Evolutionary conservation across 179 eudicot genomes (phyloP).

Genomic region (Camellia oleifera): DNA sequence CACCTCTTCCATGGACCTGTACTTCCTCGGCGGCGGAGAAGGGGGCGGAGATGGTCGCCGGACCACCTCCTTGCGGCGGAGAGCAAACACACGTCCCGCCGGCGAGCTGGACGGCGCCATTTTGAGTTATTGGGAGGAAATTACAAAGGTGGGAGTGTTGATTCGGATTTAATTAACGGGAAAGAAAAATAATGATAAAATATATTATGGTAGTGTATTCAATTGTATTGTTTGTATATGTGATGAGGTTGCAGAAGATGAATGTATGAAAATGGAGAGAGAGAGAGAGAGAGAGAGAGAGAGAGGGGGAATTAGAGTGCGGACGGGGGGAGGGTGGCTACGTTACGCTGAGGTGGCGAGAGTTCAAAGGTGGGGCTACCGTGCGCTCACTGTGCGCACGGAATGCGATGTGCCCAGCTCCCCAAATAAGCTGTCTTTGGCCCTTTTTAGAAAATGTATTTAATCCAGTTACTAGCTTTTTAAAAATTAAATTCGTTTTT

Average conservation of each 20-base stretch:
- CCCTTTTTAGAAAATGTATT: too few species aligned
- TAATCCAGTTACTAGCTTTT: too few species aligned
- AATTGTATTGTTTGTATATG: too few species aligned
- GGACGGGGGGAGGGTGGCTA: constrained; percentile 15
- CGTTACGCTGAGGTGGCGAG: constrained; percentile 12
- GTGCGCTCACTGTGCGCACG: constrained; percentile 4
- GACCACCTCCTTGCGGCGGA: constrained; percentile 32
- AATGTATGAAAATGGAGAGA: not conserved
- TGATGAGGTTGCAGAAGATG: not conserved
- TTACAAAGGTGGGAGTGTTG: not conserved
- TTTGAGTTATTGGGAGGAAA: constrained; percentile 8
- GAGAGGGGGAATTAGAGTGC: not conserved
- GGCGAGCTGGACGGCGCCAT: constrained; percentile 45
- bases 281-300: not conserved
- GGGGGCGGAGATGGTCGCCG: constrained; percentile 26
- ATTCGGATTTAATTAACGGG: not conserved
- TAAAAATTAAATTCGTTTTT: too few species aligned
- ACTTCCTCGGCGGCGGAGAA: constrained; percentile 37
- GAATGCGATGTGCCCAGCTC: constrained; percentile 13
- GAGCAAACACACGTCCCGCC: not conserved
- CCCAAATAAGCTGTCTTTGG: not conserved
- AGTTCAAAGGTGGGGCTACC: not conserved
- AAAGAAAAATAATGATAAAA: too few species aligned
- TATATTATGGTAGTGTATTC: too few species aligned
- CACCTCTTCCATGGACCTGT: constrained; percentile 50